phyloP scores from a whole-genome alignment of 306 rosid genomes.

The Inga leiocalycina region DNA sequence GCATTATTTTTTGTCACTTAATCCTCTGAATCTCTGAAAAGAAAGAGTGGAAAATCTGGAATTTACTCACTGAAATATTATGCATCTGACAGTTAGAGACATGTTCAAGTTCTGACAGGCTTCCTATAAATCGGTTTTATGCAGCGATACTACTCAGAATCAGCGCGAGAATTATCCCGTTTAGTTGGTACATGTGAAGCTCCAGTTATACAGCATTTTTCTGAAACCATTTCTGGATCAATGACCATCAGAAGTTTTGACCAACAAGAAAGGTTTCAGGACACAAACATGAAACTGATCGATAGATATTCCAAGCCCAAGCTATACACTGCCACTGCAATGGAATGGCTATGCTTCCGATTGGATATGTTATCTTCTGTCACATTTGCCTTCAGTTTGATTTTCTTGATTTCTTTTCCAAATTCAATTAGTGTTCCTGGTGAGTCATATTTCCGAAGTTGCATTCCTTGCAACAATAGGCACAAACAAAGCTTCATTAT shows the following conservation, averaged over 20 bases:
- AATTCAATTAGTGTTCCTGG: constrained; percentile 66
- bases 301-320: constrained; percentile 75
- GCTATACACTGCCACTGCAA: constrained; percentile 57
- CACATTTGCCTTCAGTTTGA: constrained; percentile 62
- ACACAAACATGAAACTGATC: constrained; percentile 62
- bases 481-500: background rate
- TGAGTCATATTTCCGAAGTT: constrained; percentile 29
- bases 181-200: constrained; percentile 85
- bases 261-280: constrained; percentile 69
- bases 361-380: constrained; percentile 64
- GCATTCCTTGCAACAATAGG: constrained; percentile 2
- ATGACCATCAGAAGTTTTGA: constrained; percentile 81
- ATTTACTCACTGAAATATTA: background rate
- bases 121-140: constrained; percentile 5
- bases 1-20: background rate
- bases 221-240: constrained; percentile 81
- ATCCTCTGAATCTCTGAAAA: background rate
- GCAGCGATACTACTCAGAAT: constrained; percentile 73
- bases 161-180: constrained; percentile 76
- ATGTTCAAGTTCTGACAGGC: background rate
- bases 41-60: background rate
- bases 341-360: constrained; percentile 78
- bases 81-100: background rate
- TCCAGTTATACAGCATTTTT: constrained; percentile 83
- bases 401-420: constrained; percentile 73